Evolutionary conservation across 2,329 filamentous ascomycete genomes (phyloP), one percentile per base, ranked within the genome.

Genomic region (Fusarium marasasianum): DNA sequence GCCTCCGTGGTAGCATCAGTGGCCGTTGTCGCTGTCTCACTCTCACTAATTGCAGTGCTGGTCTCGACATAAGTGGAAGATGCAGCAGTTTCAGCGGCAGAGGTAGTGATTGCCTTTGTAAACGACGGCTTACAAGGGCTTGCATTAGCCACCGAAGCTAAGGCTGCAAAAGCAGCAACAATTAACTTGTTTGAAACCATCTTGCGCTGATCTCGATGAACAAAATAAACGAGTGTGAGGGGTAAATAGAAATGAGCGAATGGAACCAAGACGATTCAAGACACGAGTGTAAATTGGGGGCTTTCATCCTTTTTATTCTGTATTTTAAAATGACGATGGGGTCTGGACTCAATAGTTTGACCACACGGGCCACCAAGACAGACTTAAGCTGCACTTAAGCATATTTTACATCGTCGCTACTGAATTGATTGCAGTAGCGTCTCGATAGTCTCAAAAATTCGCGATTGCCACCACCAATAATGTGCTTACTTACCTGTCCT

Each of bases 401-500:
- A 51, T 51, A 33, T 51, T 33, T 33, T 51, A 24, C 22, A n/a
- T 15, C 8, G 47, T n/a, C 29, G 11, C 29, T 33, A 51, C 11
- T 51, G 47, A 5, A 10, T 18, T 0, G 22, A 5, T 9, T 33
- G 22, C 22, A 24, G 47, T 33, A 33, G 47, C 47, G 47, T 29
- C 47, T 18, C 29, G 5, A 51, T 51, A 51, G 47, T 31, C 47
- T n/a, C 7, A 3, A 31, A 31, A 31, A n/a, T 18, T 9, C 15
- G 5, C 15, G 47, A n/a, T 5, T 4, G 14, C 8, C 8, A 33
- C 3, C 0, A 33, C 15, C 6, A 33, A 24, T 33, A n/a, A 10
- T 24, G 22, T 17, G 10, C 7, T 13, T 31, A 13, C 47, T n/a
- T 50, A 31, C 10, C 29, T n/a, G 20, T n/a, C 31, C 31, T 33